Conservation (phyloP, 805 yeast genomes). For the Suhomyces pyralidae region DNA sequence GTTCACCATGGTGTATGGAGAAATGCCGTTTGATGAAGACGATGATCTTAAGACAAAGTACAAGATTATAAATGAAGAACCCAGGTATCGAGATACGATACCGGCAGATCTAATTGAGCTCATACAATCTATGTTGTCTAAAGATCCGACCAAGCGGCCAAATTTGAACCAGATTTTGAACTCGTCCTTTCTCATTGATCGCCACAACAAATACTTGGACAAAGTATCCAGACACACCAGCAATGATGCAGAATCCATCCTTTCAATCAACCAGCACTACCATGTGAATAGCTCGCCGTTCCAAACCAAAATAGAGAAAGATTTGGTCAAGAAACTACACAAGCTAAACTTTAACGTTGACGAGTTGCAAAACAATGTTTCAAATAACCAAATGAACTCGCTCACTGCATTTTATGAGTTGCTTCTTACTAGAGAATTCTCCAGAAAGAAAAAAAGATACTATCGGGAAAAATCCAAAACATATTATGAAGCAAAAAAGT, state of each 20-base stretch:
- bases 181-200: conserved; percentile 33
- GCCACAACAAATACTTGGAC: conserved; percentile 25
- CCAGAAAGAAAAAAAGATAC: conserved; percentile 31
- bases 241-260: conserved; percentile 34
- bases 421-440: conserved; percentile 51
- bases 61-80: conserved; percentile 64
- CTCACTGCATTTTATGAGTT: conserved; percentile 75
- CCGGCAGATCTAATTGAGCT: conserved; percentile 51
- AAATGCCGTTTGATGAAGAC: conserved; percentile 90
- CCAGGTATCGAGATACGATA: conserved; percentile 48
- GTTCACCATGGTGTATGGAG: conserved; percentile 79
- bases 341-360: conserved; percentile 64
- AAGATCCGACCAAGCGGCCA: conserved; percentile 67
- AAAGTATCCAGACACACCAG: conserved; percentile 14
- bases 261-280: conserved; percentile 40
- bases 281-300: conserved; percentile 39
- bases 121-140: conserved; percentile 53
- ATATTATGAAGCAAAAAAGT: conserved; percentile 31
- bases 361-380: conserved; percentile 54
- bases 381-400: conserved; percentile 61
- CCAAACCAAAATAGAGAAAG: conserved; percentile 59
- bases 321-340: conserved; percentile 55
- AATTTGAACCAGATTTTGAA: conserved; percentile 34
- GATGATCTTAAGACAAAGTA: conserved; percentile 59
- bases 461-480: conserved; percentile 28